Base-by-base conservation (phyloP, 495 filamentous ascomycete genomes). In the Hypoxylon intermedium region DNA sequence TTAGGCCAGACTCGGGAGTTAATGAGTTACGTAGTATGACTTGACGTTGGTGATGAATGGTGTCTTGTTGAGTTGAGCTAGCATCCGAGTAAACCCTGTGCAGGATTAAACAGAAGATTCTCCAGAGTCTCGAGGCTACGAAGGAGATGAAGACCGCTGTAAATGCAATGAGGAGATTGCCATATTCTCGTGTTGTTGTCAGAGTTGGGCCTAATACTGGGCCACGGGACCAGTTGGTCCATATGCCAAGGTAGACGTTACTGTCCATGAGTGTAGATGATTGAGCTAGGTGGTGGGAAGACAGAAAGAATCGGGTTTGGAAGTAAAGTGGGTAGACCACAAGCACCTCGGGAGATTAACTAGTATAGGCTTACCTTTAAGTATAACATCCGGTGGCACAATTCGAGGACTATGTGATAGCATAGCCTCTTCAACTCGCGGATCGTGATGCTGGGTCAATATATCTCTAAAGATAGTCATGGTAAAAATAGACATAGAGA, bases 181-280 rank as follows among this genome's bases (percentile, higher is more conserved):
- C 68, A 18, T 62, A 31, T 3, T 20, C n/a, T 26, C 54, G 46
- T 13, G 18, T 47, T 34, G 64, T 40, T 6, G 68, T 71, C 0
- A 68, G 36, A 0, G 68, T 71, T 1, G 49, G 36, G 0, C 68
- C 68, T 4, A 64, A 38, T 0, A 64, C 24, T 21, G 37, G 31
- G 16, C 68, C 68, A 5, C 55, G 33, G 2, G 65, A 68, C 65
- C 65, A 71, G 31, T 71, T 65, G 7, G 49, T 63, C 68, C 68
- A 71, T 40, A 54, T 9, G 6, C 68, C 66, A 6, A 59, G 20
- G 18, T 26, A 26, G 24, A 26, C 7, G 7, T 26, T 26, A 4
- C 3, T 7, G 7, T 26, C 24, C 24, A 26, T 26, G 24, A 26
- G n/a, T n/a, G n/a, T n/a, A n/a, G n/a, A n/a, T n/a, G n/a, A n/a